Percentiles rank a stretch among this genome's conserved stretches.
These are phyloP conservation scores for Hyaloscypha bicolor DNA, from an alignment of 495 filamentous ascomycete genomes.

Conservation along the genomic window DNA sequence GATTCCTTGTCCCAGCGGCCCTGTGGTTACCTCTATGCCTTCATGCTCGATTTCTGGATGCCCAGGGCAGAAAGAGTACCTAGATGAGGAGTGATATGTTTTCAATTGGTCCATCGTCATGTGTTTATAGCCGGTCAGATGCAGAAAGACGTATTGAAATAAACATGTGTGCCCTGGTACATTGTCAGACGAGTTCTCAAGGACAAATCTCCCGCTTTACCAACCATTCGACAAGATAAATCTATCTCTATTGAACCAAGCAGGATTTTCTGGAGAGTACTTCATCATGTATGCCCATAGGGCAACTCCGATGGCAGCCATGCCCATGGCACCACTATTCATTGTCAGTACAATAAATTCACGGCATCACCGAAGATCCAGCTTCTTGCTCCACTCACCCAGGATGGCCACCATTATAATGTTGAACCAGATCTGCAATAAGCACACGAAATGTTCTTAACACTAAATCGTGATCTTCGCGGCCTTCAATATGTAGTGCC, in stretches of 20 bases:
- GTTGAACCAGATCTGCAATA: slow-evolving; percentile 61
- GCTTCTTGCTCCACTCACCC: slow-evolving; percentile 21
- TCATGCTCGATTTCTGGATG: slow-evolving; percentile 65
- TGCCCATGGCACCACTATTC: slow-evolving; percentile 47
- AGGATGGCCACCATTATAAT: slow-evolving; percentile 61
- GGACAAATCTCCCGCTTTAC: slow-evolving; percentile 55
- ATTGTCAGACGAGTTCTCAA: slow-evolving; percentile 50
- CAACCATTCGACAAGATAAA: slow-evolving; percentile 40
- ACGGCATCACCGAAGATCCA: neutral
- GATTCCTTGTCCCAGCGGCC: slow-evolving; percentile 61
- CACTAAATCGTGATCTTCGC: slow-evolving; percentile 40
- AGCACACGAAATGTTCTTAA: slow-evolving; percentile 54
- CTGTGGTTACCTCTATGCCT: slow-evolving; percentile 65
- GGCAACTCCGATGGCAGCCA: slow-evolving; percentile 58
- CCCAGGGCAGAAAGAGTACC: slow-evolving; percentile 50
- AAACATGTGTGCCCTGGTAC: slow-evolving; percentile 60
- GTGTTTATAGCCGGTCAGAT: slow-evolving; percentile 58
- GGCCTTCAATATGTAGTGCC: neutral
- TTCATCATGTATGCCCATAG: slow-evolving; percentile 58
- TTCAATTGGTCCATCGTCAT: slow-evolving; percentile 64
- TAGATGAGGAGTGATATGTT: slow-evolving; percentile 55
- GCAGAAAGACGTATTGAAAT: slow-evolving; percentile 60
- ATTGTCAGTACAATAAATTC: neutral
- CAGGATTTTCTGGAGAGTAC: slow-evolving; percentile 50
- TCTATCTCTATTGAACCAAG: slow-evolving; percentile 28